Conservation (phyloP, 805 yeast genomes). For the Metschnikowia drakensbergensis region DNA sequence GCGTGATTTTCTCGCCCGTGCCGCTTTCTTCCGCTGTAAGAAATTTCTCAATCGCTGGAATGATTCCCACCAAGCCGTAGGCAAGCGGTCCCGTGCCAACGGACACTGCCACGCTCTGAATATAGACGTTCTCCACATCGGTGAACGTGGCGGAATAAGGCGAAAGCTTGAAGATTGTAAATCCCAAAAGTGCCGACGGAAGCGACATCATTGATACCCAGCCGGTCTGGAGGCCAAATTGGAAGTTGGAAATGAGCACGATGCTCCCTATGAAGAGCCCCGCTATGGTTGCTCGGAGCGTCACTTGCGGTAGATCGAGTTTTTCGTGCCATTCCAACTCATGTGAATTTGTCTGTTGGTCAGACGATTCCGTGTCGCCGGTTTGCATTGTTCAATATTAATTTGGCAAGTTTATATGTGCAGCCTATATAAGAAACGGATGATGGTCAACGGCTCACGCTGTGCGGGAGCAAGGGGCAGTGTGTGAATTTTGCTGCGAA, state of each 20-base stretch:
- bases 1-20: slow-evolving; percentile 33
- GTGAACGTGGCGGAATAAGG: slow-evolving; percentile 48
- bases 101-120: slow-evolving; percentile 92
- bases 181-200: slow-evolving; percentile 88
- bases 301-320: slow-evolving; percentile 58
- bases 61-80: slow-evolving; percentile 90
- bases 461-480: too few species aligned
- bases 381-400: background rate
- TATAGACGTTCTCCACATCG: slow-evolving; percentile 91
- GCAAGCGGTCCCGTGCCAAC: slow-evolving; percentile 97
- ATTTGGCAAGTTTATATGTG: background rate
- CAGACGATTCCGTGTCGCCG: background rate
- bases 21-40: slow-evolving; percentile 78
- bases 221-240: slow-evolving; percentile 94
- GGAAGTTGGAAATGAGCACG: slow-evolving; percentile 85
- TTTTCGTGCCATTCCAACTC: slow-evolving; percentile 34
- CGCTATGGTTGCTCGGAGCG: slow-evolving; percentile 66
- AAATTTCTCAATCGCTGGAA: slow-evolving; percentile 93
- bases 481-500: background rate
- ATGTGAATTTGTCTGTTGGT: background rate
- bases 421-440: background rate
- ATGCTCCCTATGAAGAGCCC: slow-evolving; percentile 86
- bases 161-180: slow-evolving; percentile 66
- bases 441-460: background rate
- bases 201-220: slow-evolving; percentile 99